Base-by-base conservation (phyloP, 2,329 filamentous ascomycete genomes). In the Phialocephala subalpina region DNA sequence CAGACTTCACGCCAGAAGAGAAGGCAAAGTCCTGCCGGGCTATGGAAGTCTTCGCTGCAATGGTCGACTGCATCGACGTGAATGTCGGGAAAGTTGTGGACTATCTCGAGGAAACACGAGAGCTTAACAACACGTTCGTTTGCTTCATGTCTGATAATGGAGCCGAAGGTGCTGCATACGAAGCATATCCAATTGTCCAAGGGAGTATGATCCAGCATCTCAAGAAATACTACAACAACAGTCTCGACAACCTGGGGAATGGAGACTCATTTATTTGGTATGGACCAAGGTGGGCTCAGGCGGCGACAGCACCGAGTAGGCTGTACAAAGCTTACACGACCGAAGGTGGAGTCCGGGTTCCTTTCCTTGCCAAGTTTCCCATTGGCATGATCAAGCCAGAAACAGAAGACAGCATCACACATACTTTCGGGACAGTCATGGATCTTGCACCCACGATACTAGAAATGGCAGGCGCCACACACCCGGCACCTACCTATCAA, bases 81-180 rank as follows among this genome's bases (percentile, higher is more conserved):
- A 87, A 88, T 66, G 82, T 90, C 20, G 87, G 87, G 38, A 85
- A 84, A 64, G 83, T 90, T 2, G 77, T 88, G 27, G 78, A 85
- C 42, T 90, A 70, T 57, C 60, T 70, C 2, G 78, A 84, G 63
- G 74, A 81, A 52, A 84, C 82, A 2, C 85, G 82, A 63, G 87
- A 90, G 72, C 79, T 87, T 0, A 87, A 90, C 68, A 88, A 90
- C 74, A 90, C 87, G 2, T 86, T 90, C 67, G 80, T 90, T 58
- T 82, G 84, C 72, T 90, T 90, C 80, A 84, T 89, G 79, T 86
- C 82, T 1, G 87, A 90, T 76, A 90, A 90, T 67, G 87, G 87
- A 2, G 86, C 86, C 12, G 87, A 89, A 69, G 86, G 86, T 14
- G 84, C 84, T 18, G 82, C 82, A 1, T 86, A 86, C 68, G 86